Percentiles rank a stretch among this genome's conserved stretches.
These are phyloP conservation scores for Hypoxylon lienhwacheense DNA, from an alignment of 495 filamentous ascomycete species.

Conservation along the genomic window DNA sequence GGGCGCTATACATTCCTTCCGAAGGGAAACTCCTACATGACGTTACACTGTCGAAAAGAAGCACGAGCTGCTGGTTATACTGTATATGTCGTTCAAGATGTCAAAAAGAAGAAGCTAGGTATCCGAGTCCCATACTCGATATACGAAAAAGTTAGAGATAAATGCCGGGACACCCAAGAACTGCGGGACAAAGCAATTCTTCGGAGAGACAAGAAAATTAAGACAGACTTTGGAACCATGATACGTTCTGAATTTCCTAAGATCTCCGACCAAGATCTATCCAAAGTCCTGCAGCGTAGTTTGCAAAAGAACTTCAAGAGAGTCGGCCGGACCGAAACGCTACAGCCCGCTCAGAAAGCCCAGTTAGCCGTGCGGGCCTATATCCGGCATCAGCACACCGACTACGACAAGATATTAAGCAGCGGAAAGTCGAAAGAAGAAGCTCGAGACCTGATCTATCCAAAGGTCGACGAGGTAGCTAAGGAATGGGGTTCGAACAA, in stretches of 20 bases:
- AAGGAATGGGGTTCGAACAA: conserved; percentile 16
- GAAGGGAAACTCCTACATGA: conserved; percentile 46
- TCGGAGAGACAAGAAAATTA: conserved; percentile 36
- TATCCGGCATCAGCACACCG: conserved; percentile 44
- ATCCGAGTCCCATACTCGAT: conserved; percentile 44
- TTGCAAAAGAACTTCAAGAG: conserved; percentile 40
- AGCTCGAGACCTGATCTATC: conserved; percentile 27
- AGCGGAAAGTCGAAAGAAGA: conserved; percentile 5
- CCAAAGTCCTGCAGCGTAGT: conserved; percentile 32
- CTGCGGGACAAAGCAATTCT: conserved; percentile 31
- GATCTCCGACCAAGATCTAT: conserved; percentile 30
- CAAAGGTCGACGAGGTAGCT: conserved; percentile 21
- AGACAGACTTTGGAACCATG: conserved; percentile 31
- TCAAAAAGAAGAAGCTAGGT: conserved; percentile 32
- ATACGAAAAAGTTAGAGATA: conserved; percentile 27
- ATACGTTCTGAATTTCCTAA: conserved; percentile 38
- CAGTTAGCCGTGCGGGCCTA: conserved; percentile 43
- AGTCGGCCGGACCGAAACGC: conserved; percentile 40
- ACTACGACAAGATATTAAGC: conserved; percentile 40
- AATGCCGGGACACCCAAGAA: conserved; percentile 33
- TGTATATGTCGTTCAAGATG: conserved; percentile 42
- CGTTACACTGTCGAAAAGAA: conserved; percentile 41
- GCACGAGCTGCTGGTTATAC: conserved; percentile 34
- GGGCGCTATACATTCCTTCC: conserved; percentile 42
- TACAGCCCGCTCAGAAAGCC: conserved; percentile 37